phyloP scores from a whole-genome alignment of 495 filamentous ascomycete genomes.

The Chaetomium cochliodes region DNA sequence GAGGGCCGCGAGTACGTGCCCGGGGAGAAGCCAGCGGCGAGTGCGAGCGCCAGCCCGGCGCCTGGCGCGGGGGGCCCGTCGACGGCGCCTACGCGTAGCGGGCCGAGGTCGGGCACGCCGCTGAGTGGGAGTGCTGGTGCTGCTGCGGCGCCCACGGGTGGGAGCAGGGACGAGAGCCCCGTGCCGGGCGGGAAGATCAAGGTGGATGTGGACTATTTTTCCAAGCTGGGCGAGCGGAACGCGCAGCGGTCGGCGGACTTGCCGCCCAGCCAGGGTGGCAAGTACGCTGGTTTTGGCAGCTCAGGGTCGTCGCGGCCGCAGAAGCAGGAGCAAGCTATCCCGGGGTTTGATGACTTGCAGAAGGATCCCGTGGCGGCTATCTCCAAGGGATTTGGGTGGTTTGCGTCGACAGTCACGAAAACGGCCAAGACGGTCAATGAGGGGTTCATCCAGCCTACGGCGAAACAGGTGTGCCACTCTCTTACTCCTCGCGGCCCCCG shows the following conservation, averaged over 20 bases:
- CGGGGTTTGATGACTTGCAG: constrained; percentile 77
- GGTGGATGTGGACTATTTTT: constrained; percentile 85
- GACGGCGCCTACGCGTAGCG: constrained; percentile 32
- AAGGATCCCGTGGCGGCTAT: constrained; percentile 86
- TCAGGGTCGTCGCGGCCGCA: constrained; percentile 53
- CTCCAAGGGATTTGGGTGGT: constrained; percentile 93
- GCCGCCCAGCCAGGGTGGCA: constrained; percentile 85
- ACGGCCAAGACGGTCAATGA: constrained; percentile 87
- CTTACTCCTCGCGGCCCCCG: neutral
- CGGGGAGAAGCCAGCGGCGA: constrained; percentile 52
- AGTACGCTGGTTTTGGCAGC: constrained; percentile 87
- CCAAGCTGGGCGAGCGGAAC: constrained; percentile 76
- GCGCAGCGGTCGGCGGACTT: constrained; percentile 68
- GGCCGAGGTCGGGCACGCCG: constrained; percentile 40
- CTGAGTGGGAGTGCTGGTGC: constrained; percentile 45
- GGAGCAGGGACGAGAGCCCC: constrained; percentile 66
- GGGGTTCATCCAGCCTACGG: constrained; percentile 83
- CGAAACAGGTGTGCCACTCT: constrained; percentile 64
- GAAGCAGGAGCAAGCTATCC: constrained; percentile 48
- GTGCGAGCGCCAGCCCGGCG: constrained; percentile 28
- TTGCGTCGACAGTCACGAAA: constrained; percentile 79
- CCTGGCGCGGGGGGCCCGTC: constrained; percentile 35
- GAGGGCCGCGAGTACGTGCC: constrained; percentile 80
- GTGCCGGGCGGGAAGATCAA: constrained; percentile 46
- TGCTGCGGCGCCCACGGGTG: constrained; percentile 53